These are phyloP conservation scores for Golubevia sp. DNA, from an alignment of 1,284 basidiomycete species.

Conservation along the genomic window DNA sequence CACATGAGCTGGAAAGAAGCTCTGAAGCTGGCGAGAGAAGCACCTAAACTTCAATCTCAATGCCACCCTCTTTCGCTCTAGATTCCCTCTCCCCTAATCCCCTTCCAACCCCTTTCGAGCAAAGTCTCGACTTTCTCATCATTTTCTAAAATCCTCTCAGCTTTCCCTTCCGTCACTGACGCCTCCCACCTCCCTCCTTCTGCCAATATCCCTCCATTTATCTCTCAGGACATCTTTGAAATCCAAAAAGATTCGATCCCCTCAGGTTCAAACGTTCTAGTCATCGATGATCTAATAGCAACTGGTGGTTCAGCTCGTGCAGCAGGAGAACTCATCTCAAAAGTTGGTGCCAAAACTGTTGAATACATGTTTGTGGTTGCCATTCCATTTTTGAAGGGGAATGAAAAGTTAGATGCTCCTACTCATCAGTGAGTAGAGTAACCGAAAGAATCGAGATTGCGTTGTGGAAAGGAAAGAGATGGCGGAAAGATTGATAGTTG, in stretches of 20 bases:
- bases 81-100: no score
- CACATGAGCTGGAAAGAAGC: no score
- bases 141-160: no score
- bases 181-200: conserved; percentile 2
- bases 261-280: conserved; percentile 80
- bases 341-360: conserved; percentile 79
- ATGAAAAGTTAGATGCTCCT: conserved; percentile 80
- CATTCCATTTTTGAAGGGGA: conserved; percentile 79
- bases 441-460: no score
- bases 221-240: conserved; percentile 80
- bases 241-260: conserved; percentile 88
- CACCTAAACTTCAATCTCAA: no score
- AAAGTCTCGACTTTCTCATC: no score
- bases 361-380: conserved; percentile 96
- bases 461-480: no score
- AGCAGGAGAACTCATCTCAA: conserved; percentile 84
- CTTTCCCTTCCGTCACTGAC: no score
- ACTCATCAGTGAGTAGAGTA: conserved; percentile 64
- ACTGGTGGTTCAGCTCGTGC: conserved; percentile 95
- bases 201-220: not conserved
- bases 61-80: no score
- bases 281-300: conserved; percentile 95
- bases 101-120: no score
- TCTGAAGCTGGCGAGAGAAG: no score
- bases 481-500: no score